These are phyloP conservation scores for Dactylorhiza incarnata DNA, from an alignment of 106 monocot genomes.

Conservation along the genomic window DNA sequence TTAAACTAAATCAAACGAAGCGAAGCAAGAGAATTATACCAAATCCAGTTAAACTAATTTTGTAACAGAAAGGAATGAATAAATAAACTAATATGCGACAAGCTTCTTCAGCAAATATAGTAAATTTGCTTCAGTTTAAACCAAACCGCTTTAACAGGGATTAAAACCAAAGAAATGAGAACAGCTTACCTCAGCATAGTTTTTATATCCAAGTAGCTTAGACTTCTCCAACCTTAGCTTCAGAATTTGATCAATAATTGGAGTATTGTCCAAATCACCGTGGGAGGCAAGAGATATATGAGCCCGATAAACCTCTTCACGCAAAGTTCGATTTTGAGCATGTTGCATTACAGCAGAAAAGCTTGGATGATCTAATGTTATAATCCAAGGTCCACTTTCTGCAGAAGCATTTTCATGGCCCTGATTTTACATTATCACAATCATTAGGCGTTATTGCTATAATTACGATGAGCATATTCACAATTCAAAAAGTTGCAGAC, in stretches of 20 bases:
- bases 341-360: conserved; percentile 91
- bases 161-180: background rate
- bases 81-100: background rate
- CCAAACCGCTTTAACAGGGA: background rate
- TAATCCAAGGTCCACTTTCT: conserved; percentile 93
- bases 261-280: conserved; percentile 84
- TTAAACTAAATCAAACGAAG: background rate
- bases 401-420: conserved; percentile 96
- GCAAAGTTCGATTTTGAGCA: conserved; percentile 66
- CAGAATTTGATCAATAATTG: conserved; percentile 70
- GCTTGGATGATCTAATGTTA: conserved; percentile 91
- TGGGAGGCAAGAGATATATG: conserved; percentile 70
- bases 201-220: conserved; percentile 89
- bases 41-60: background rate
- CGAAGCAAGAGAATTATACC: background rate
- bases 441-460: background rate
- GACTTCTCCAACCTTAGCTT: conserved; percentile 83
- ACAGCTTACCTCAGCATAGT: conserved; percentile 84
- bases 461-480: background rate
- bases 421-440: conserved; percentile 19
- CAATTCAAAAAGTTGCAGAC: background rate
- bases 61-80: background rate
- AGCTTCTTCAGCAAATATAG: background rate
- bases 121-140: background rate
- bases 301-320: conserved; percentile 94